Conservation (phyloP, 371 early-diverging fungal species). For the Dinochytrium kinnereticum region DNA sequence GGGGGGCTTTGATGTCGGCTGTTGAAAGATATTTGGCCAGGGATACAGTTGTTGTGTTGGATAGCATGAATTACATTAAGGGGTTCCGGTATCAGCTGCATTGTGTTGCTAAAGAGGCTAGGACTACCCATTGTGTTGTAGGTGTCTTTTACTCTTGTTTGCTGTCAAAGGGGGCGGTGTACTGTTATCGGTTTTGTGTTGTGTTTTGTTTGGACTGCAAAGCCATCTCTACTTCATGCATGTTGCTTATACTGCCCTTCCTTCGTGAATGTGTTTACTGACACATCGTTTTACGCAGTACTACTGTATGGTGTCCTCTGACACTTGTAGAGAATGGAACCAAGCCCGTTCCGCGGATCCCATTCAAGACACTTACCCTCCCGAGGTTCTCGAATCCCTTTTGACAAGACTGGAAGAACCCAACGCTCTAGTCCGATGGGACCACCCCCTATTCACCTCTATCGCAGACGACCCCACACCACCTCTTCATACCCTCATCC, state of each 20-base stretch:
- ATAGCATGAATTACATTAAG: slow-evolving; percentile 96
- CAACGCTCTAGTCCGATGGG: slow-evolving; percentile 87
- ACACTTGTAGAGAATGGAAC: slow-evolving; percentile 75
- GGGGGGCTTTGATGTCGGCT: slow-evolving; percentile 87
- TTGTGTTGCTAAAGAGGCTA: slow-evolving; percentile 85
- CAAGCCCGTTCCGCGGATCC: slow-evolving; percentile 21
- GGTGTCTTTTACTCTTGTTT: background rate
- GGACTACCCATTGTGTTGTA: slow-evolving; percentile 90
- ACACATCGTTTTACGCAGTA: slow-evolving; percentile 50
- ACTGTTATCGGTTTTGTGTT: background rate
- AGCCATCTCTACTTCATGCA: background rate
- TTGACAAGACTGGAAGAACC: slow-evolving; percentile 94
- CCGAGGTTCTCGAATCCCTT: slow-evolving; percentile 77
- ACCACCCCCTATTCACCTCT: slow-evolving; percentile 89
- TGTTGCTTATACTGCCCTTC: background rate
- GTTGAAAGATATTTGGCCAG: slow-evolving; percentile 83
- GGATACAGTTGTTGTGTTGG: slow-evolving; percentile 88
- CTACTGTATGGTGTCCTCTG: slow-evolving; percentile 67
- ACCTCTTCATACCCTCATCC: slow-evolving; percentile 7
- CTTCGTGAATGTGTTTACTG: background rate
- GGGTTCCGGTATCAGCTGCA: slow-evolving; percentile 96
- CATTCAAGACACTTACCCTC: slow-evolving; percentile 58
- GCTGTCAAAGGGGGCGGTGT: too few relatives aligned
- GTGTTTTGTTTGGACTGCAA: background rate
- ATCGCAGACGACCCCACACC: slow-evolving; percentile 66